Conservation (phyloP, 1,139 yeast genomes). For the Barnettozyma hawaiiensis region DNA sequence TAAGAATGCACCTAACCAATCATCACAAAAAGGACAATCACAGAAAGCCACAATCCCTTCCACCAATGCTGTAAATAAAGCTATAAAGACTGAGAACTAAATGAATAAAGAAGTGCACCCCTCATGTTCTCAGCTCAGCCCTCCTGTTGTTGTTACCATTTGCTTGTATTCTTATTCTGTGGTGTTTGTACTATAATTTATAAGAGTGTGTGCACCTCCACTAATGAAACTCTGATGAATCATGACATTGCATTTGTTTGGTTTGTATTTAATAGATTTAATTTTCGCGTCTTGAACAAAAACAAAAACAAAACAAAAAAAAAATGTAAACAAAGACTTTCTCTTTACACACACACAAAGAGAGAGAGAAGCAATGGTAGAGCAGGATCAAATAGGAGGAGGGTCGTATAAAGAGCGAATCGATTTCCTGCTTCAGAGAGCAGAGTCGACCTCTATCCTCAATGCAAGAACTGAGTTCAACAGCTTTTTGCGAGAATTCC, state of each 20-base stretch:
- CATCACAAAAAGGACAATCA: conserved; percentile 6
- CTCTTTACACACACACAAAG: neutral
- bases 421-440: neutral
- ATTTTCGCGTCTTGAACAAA: no score
- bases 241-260: no score
- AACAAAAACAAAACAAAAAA: no score
- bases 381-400: neutral
- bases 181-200: neutral
- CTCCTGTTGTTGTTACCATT: neutral
- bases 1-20: conserved; percentile 4
- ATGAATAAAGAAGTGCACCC: neutral
- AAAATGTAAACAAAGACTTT: no score
- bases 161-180: neutral
- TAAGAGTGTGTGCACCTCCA: no score
- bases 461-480: conserved; percentile 8
- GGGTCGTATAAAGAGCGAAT: neutral
- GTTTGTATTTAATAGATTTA: no score
- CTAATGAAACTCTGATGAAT: no score
- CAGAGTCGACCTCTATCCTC: conserved; percentile 3
- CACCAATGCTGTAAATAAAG: conserved; percentile 5
- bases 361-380: neutral
- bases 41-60: conserved; percentile 7
- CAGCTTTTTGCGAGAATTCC: conserved; percentile 3
- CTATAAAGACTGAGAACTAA: conserved; percentile 12
- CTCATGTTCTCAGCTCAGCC: neutral